These are phyloP conservation scores for Malus hybrid DNA, from an alignment of 331 rosid species.

Conservation along the genomic window DNA sequence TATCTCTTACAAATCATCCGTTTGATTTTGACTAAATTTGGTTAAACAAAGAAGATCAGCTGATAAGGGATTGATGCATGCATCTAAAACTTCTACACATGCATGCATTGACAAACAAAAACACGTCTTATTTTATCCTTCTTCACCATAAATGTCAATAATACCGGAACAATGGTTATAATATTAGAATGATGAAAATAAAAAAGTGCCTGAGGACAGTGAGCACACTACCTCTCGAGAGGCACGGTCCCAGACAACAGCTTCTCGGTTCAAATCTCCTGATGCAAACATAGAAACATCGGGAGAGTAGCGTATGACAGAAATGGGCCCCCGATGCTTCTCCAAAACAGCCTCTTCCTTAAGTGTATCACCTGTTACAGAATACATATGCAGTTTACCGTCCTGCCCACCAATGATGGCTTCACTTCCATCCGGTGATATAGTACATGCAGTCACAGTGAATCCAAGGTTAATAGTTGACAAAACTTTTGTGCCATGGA, in stretches of 20 bases:
- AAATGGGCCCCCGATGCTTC: slow-evolving; percentile 90
- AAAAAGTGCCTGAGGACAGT: not conserved
- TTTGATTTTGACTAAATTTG: not conserved
- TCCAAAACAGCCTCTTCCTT: slow-evolving; percentile 80
- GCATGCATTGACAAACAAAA: not conserved
- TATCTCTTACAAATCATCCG: not conserved
- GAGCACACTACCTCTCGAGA: slow-evolving; percentile 53
- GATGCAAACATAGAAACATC: slow-evolving; percentile 94
- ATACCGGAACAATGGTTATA: not conserved
- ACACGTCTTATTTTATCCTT: not conserved
- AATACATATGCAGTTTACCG: slow-evolving; percentile 76
- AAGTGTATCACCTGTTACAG: slow-evolving; percentile 62
- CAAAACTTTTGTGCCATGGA: slow-evolving; percentile 61
- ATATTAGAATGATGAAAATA: not conserved
- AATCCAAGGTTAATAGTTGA: slow-evolving; percentile 81
- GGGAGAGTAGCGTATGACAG: slow-evolving; percentile 84
- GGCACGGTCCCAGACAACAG: slow-evolving; percentile 74
- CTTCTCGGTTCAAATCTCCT: slow-evolving; percentile 95
- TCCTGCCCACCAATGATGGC: slow-evolving; percentile 92
- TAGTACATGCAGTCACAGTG: slow-evolving; percentile 66
- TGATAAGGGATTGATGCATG: not conserved
- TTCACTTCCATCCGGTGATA: slow-evolving; percentile 92
- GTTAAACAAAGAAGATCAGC: not conserved
- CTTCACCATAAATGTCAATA: not conserved
- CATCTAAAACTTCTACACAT: not conserved